These are phyloP conservation scores for Cystobasidiopsis lactophilus DNA, from an alignment of 768 basidiomycete genomes.

Conservation along the genomic window DNA sequence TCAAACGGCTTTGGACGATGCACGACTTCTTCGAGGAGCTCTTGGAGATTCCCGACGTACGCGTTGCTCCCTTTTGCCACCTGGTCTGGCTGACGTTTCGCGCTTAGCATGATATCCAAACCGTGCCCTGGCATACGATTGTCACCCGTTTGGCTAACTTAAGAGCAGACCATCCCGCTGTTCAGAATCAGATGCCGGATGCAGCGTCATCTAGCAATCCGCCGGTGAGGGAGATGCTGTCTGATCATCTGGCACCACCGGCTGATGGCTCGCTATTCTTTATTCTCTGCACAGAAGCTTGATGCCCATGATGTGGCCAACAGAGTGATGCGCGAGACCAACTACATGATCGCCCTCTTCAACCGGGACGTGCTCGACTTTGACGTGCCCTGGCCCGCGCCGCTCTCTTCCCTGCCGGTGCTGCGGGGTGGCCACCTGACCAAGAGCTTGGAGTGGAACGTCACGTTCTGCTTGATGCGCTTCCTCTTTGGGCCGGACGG, in stretches of 20 bases:
- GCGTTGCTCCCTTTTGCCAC: slow-evolving; percentile 13
- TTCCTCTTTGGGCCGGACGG: slow-evolving; percentile 84
- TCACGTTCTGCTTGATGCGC: slow-evolving; percentile 83
- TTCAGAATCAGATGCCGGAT: background rate
- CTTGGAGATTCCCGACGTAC: slow-evolving; percentile 79
- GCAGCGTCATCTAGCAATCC: too few species aligned
- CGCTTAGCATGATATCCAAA: slow-evolving; percentile 85
- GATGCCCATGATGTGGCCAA: slow-evolving; percentile 97
- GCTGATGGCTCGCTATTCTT: background rate
- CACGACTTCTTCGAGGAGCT: slow-evolving; percentile 89
- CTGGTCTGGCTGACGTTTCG: background rate
- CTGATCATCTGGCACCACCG: too few species aligned
- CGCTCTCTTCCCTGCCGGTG: slow-evolving; percentile 7
- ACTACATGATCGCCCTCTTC: slow-evolving; percentile 91
- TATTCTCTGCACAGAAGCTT: slow-evolving; percentile 35
- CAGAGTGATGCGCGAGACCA: slow-evolving; percentile 92
- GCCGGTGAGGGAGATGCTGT: too few species aligned
- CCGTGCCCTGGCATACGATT: slow-evolving; percentile 87
- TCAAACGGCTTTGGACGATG: slow-evolving; percentile 71
- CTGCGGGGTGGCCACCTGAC: slow-evolving; percentile 51
- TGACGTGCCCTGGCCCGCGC: slow-evolving; percentile 48
- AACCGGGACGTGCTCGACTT: slow-evolving; percentile 90
- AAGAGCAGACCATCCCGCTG: slow-evolving; percentile 81
- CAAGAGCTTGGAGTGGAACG: slow-evolving; percentile 85
- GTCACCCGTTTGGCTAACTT: slow-evolving; percentile 75